Conservation (phyloP, 2,329 filamentous ascomycete species). For the Pezicula radicicola region DNA sequence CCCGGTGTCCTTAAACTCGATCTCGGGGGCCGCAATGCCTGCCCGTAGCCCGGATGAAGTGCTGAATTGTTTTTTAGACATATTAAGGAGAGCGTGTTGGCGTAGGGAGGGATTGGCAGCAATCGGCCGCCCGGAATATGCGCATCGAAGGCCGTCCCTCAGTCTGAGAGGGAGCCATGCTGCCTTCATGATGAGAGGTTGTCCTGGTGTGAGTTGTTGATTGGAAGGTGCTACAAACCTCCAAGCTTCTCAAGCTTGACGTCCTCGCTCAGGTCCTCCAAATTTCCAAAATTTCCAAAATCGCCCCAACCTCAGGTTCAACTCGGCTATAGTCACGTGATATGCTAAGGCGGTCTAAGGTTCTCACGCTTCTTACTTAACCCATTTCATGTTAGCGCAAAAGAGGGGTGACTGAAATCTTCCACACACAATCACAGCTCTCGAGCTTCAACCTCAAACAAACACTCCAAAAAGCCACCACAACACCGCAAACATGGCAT, state of each 20-base stretch:
- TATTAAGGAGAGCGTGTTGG: constrained; percentile 13
- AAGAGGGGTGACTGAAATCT: no score
- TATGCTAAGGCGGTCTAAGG: background rate
- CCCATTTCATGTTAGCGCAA: no score
- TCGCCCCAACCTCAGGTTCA: background rate
- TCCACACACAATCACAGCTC: constrained; percentile 5
- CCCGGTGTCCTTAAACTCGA: constrained; percentile 33
- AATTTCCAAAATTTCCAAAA: background rate
- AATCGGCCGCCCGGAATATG: constrained; percentile 11
- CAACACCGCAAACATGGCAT: constrained; percentile 60
- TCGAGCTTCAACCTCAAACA: constrained; percentile 6
- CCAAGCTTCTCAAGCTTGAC: background rate
- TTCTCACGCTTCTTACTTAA: no score
- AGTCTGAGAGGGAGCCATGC: constrained; percentile 24
- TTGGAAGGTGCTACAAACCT: background rate
- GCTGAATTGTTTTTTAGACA: constrained; percentile 17
- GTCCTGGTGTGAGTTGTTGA: background rate
- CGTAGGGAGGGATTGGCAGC: constrained; percentile 6
- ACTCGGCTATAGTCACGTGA: background rate
- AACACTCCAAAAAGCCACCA: constrained; percentile 6
- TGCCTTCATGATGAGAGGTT: constrained; percentile 26
- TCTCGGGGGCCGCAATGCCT: constrained; percentile 40
- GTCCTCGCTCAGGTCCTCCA: background rate
- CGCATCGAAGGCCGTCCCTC: constrained; percentile 21
- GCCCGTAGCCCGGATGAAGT: constrained; percentile 25